These are phyloP conservation scores for Gastrolobium bilobum DNA, from an alignment of 306 rosid species.

Conservation along the genomic window DNA sequence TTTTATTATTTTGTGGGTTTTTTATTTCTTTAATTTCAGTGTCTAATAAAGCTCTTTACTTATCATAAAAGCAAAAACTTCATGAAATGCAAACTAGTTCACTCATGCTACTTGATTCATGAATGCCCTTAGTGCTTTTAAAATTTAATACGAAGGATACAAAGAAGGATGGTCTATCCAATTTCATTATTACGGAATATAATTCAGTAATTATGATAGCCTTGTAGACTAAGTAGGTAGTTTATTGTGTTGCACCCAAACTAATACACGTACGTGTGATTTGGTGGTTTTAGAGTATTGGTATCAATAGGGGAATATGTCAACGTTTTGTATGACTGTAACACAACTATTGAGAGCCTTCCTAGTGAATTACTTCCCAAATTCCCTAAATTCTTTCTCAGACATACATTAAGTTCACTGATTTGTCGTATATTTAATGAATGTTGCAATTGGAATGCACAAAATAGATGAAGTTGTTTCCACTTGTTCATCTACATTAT, in stretches of 20 bases:
- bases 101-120: too few relatives aligned
- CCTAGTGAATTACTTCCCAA: not conserved
- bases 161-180: too few relatives aligned
- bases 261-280: not conserved
- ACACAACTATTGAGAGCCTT: not conserved
- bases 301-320: not conserved
- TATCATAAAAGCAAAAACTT: too few relatives aligned
- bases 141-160: too few relatives aligned
- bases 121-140: too few relatives aligned
- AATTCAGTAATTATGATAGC: too few relatives aligned
- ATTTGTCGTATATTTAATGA: not conserved
- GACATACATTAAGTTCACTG: not conserved
- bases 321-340: not conserved
- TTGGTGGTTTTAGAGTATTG: not conserved
- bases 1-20: too few relatives aligned
- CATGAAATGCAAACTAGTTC: too few relatives aligned
- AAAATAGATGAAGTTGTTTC: not conserved
- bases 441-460: not conserved
- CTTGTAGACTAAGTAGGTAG: not conserved
- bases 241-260: not conserved
- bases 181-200: too few relatives aligned
- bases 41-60: too few relatives aligned
- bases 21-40: too few relatives aligned
- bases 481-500: conserved; percentile 5
- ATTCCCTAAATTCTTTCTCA: not conserved